A percentile compares a stretch with the other conserved stretches of the same genome.
These are phyloP conservation scores for Plasmodium relictum DNA, from an alignment of 169 alveolate species.

Conservation along the genomic window DNA sequence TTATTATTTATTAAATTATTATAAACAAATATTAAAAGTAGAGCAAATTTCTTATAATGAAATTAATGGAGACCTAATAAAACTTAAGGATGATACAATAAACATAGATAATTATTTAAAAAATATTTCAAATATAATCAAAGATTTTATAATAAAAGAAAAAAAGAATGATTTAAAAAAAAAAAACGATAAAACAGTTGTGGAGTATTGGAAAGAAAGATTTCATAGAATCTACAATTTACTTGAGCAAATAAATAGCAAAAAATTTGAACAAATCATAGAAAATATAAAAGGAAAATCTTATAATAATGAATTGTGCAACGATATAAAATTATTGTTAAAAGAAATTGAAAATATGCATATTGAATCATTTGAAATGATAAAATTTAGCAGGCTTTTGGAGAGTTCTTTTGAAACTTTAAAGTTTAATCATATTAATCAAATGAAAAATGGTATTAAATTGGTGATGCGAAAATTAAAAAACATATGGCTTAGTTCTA, in stretches of 20 bases:
- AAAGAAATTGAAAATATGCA: constrained; percentile 65
- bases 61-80: constrained; percentile 51
- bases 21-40: constrained; percentile 58
- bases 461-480: constrained; percentile 58
- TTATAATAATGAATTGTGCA: constrained; percentile 51
- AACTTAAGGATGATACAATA: constrained; percentile 50
- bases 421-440: constrained; percentile 37
- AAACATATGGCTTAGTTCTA: constrained; percentile 74
- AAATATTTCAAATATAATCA: constrained; percentile 42
- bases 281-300: constrained; percentile 56
- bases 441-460: constrained; percentile 73
- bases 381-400: constrained; percentile 61
- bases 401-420: constrained; percentile 63
- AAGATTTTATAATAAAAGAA: constrained; percentile 53
- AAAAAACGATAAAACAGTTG: constrained; percentile 64
- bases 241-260: constrained; percentile 71
- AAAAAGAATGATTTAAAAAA: constrained; percentile 43
- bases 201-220: constrained; percentile 59
- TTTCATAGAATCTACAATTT: constrained; percentile 42
- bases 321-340: constrained; percentile 50
- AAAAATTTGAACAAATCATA: constrained; percentile 61
- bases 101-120: constrained; percentile 51
- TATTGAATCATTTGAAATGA: constrained; percentile 77
- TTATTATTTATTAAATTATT: constrained; percentile 45
- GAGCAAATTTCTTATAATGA: constrained; percentile 58